Evolutionary conservation across 129 eudicot species (phyloP), one percentile per base, ranked within the genome.

Genomic region (Chrysanthemum makinoi): DNA sequence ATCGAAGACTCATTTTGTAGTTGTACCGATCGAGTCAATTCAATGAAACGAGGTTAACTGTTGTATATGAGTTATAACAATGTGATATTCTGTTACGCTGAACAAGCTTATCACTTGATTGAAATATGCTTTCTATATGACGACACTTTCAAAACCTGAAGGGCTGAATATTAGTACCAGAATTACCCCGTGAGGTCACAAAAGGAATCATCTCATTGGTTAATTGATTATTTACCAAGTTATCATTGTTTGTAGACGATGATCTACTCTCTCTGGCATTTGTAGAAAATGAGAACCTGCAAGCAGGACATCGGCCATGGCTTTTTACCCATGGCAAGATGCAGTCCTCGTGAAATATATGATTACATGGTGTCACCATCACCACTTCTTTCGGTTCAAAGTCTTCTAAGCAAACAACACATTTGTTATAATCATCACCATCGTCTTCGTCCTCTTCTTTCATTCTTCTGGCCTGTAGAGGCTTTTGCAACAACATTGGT

Each of bases 251-350:
- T 3, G 77, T 26, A 14, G 78, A 56, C 0, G 59, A 43, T 15
- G 54, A 19, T 50, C 65, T 47, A 7, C 68, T 49, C 24, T 54
- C 57, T 19, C 51, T 30, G 10, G 39, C 35, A 44, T 55, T 59
- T 57, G 73, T 75, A 46, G 22, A 55, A 26, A 88, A 76, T 1
- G 76, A 81, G 54, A 59, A 84, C 72, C 97, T 76, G 2, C 97
- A 91, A 62, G 88, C 89, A 0, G 97, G 97, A 74, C 97, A 91
- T 58, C 67, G 72, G 3, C 89, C 89, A 8, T 79, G 71, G 82
- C 84, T 82, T 82, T 83, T 86, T 20, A 91, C 89, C 97, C 97
- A 91, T 0, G 97, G 97, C 16, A 88, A 76, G 56, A 91, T 91
- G 75, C 97, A 88, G 0, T 86, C 89, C 66, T 86, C 97, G 9